Evolutionary conservation across 306 rosid genomes (phyloP), one percentile per base, ranked within the genome.

Genomic region (Amphicarpaea edgeworthii): DNA sequence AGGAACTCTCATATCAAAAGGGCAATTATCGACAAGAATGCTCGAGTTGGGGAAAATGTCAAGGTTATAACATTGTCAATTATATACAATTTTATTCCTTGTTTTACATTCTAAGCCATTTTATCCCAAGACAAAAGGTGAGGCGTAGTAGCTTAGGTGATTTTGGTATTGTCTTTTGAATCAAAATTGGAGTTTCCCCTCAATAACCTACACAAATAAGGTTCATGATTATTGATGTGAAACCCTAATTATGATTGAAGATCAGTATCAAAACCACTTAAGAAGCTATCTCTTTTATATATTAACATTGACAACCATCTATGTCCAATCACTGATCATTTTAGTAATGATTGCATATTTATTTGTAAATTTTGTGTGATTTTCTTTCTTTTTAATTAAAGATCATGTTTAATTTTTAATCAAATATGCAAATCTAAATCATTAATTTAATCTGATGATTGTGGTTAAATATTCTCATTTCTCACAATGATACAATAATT

Each of bases 21-120:
- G 87, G 99, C 99, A 53, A 96, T 96, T 70, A 91, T 96, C 16
- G 98, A 96, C 88, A 96, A 96, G 86, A 96, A 96, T 83, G 99
- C 98, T 70, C 90, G 99, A 73, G 85, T 96, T 61, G 99, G 99
- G 19, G 97, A 92, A 30, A 73, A 89, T 40, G 98, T 96, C 47
- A 89, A 92, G 99, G 99, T 96, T 16, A 70, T 38, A 7, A 58
- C 61, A 17, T 42, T 11, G 28, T 57, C 68, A 26, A 45, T 8
- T 45, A 64, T 69, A 70, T 46, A 23, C n/a, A 14, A n/a, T 9
- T 46, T 6, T 38, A 9, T 63, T 46, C 43, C n/a, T 8, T 34
- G 1, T 21, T 47, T 55, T 53, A 42, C 59, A 66, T 57, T 72
- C 20, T 40, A 15, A 16, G 26, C 43, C 20, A 2, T 58, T 41